A percentile compares a stretch with the other conserved stretches of the same genome.
These are phyloP conservation scores for Candida buenavistaensis DNA, from an alignment of 1,139 yeast genomes.

Conservation along the genomic window DNA sequence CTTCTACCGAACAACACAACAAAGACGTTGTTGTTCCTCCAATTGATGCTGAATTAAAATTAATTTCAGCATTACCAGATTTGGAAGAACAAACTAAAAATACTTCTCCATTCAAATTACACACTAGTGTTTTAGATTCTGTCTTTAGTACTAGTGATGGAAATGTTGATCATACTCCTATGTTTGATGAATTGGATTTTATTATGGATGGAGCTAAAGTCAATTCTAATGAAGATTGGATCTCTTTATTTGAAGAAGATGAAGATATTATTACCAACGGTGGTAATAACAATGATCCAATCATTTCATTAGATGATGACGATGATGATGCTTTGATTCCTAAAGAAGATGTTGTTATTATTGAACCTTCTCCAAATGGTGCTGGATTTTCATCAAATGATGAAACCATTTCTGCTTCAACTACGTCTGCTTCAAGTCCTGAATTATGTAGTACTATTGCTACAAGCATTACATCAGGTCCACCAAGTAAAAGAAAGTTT, in stretches of 20 bases:
- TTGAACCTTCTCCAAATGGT: slow-evolving; percentile 13
- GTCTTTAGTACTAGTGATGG: slow-evolving; percentile 54
- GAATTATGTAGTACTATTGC: slow-evolving; percentile 9
- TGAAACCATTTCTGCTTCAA: slow-evolving; percentile 15
- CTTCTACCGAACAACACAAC: slow-evolving; percentile 4
- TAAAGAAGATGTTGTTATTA: slow-evolving; percentile 23
- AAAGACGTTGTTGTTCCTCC: slow-evolving; percentile 2
- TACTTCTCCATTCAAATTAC: slow-evolving; percentile 48
- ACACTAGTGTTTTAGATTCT: slow-evolving; percentile 60
- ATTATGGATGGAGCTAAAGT: slow-evolving; percentile 46
- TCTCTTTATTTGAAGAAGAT: slow-evolving; percentile 54
- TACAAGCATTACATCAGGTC: slow-evolving; percentile 10
- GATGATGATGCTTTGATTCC: slow-evolving; percentile 16
- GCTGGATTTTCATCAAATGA: slow-evolving; percentile 10
- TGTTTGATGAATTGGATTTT: slow-evolving; percentile 60
- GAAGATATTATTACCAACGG: slow-evolving; percentile 1
- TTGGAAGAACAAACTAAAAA: slow-evolving; percentile 9
- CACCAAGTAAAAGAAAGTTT: slow-evolving; percentile 23
- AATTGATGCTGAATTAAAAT: slow-evolving; percentile 8
- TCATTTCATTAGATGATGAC: slow-evolving; percentile 12
- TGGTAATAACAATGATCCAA: slow-evolving; percentile 9
- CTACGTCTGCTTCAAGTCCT: slow-evolving; percentile 8
- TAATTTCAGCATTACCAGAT: slow-evolving; percentile 9
- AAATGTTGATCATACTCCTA: slow-evolving; percentile 54
- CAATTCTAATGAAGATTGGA: slow-evolving; percentile 57